Evolutionary conservation across 2,329 filamentous ascomycete species (phyloP), one percentile per base, ranked within the genome.

Genomic region (Xylaria sp.): DNA sequence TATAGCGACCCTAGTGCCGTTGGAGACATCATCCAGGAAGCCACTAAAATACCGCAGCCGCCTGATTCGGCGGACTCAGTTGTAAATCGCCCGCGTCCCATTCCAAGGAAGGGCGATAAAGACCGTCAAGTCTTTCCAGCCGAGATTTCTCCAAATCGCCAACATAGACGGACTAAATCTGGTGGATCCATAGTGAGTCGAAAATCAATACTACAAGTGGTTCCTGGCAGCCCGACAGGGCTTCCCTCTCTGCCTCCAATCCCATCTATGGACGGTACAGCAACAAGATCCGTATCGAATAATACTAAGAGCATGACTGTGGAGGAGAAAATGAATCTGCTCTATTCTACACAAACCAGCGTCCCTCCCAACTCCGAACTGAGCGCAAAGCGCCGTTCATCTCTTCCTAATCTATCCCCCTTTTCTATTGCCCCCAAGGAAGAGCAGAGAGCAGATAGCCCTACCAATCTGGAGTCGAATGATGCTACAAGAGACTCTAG

Each of bases 221-320:
- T 79, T 18, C 78, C 84, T 10, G 84, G 83, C 48, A 86, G 82
- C 70, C 85, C 85, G 18, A 84, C 81, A 5, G 78, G 83, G 59
- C 80, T 88, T n/a, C 85, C 86, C 7, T 84, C 86, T 25, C 80
- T 88, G n/a, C 85, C 85, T 7, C 78, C 81, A 20, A 80, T 84
- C 0, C 85, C 87, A 1, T 82, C 81, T 59, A 85, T 79, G 66
- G 80, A 82, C 20, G 79, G 80, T 28, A 74, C 78, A 18, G 73
- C 80, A 7, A 67, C 77, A 48, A 77, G 84, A 18, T 80, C 86
- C 20, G 80, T 82, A 6, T 84, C 86, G 2, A 88, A 87, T 67
- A 78, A 86, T 69, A 87, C 85, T 2, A 85, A 84, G 76, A 88
- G 85, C 74, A 89, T 88, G 87, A 87, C 85, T 0, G 84, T 87